Base-by-base conservation (phyloP, 768 basidiomycete genomes). In the Podaxis mareebaensis region DNA sequence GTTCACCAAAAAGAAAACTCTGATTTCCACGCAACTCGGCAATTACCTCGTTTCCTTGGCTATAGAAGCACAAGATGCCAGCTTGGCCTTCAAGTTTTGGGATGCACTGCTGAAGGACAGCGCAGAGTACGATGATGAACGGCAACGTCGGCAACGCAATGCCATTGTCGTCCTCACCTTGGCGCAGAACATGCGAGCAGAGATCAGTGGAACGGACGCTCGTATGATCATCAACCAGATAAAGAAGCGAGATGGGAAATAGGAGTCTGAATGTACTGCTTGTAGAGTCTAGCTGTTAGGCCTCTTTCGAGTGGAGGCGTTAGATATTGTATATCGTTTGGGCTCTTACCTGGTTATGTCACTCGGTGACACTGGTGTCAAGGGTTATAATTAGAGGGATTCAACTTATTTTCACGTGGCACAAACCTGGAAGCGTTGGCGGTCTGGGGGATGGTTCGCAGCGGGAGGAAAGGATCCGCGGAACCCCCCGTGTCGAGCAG, bases 11-110 rank as follows among this genome's bases (percentile, higher is more conserved):
- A 52, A 74, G 61, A 73, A 74, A 40, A 67, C 77, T 28, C 67
- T 81, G 33, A 72, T 77, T 51, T 77, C 85, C 28, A 75, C 81
- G 33, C 77, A 79, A 46, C 76, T 83, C 61, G 88, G 83, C 22
- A 81, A 80, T 67, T 77, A 76, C 67, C 83, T 87, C 63, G 77
- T 88, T 20, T 69, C 67, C 13, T 77, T 79, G 7, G 80, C 85
- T n/a, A 71, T 91, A 61, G 74, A 74, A 44, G 77, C 79, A 38
- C 73, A 79, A 20, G 79, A 85, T 52, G 79, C 85, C 0, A 63
- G 67, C 64, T 72, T 86, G 74, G 90, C 87, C 1, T 88, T 78
- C 75, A 73, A 74, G 51, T 89, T 90, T 71, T 91, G 89, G 89
- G 67, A 71, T 53, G 66, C 72, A 54, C 71, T 89, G 63, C 55